Conservation (phyloP, 2,329 filamentous ascomycete species). For the Fusarium fracticaudum region DNA sequence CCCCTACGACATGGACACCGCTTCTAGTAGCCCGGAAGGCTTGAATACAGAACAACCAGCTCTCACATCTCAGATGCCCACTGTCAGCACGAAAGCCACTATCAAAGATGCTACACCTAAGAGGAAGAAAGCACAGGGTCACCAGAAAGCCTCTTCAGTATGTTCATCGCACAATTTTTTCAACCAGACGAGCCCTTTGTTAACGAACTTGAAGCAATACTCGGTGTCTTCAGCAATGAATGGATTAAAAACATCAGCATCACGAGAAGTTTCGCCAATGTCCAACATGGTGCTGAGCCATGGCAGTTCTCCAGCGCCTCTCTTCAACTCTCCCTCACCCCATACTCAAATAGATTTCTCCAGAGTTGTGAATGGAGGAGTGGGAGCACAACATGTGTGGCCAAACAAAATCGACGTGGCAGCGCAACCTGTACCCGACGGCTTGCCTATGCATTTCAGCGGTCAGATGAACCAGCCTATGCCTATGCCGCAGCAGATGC, state of each 20-base stretch:
- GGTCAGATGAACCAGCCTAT: constrained; percentile 42
- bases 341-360: constrained; percentile 53
- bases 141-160: constrained; percentile 53
- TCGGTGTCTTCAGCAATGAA: constrained; percentile 62
- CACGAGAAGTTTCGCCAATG: constrained; percentile 65
- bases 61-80: constrained; percentile 56
- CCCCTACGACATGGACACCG: constrained; percentile 67
- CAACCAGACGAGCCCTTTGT: not conserved
- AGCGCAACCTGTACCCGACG: constrained; percentile 37
- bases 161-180: constrained; percentile 30
- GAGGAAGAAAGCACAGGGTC: constrained; percentile 35
- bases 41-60: constrained; percentile 45
- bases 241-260: constrained; percentile 57
- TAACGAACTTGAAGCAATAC: constrained; percentile 56
- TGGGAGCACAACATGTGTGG: constrained; percentile 49
- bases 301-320: constrained; percentile 59
- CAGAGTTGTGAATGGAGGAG: constrained; percentile 39
- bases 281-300: constrained; percentile 63
- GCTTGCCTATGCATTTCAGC: constrained; percentile 41
- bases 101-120: constrained; percentile 42
- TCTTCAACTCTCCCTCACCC: constrained; percentile 61
- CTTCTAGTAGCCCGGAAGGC: constrained; percentile 64
- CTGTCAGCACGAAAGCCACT: constrained; percentile 49
- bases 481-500: constrained; percentile 46
- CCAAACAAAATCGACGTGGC: constrained; percentile 43